These are phyloP conservation scores for Neurospora tetraspora DNA, from an alignment of 495 filamentous ascomycete species.

Conservation along the genomic window DNA sequence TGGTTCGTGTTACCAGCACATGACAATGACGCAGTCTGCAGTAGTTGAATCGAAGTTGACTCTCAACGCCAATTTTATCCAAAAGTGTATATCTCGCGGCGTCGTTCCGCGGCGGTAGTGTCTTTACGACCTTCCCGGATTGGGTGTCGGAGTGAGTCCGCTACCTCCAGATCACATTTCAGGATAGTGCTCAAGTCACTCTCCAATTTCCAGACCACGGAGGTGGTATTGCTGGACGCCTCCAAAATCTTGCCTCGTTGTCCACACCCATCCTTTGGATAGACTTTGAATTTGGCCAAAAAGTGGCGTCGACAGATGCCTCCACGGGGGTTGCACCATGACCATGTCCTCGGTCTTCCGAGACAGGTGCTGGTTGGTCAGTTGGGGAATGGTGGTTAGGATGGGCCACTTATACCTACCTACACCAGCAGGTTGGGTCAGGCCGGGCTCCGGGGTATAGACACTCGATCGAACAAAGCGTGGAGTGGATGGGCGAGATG, in stretches of 20 bases:
- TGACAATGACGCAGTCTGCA: neutral
- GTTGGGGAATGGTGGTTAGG: neutral
- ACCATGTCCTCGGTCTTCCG: too few species aligned
- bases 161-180: neutral
- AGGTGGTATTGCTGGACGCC: neutral
- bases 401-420: neutral
- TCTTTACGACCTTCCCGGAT: neutral
- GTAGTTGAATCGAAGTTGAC: neutral
- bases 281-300: neutral
- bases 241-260: neutral
- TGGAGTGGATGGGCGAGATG: neutral
- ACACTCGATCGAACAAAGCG: neutral
- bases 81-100: neutral
- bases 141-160: neutral
- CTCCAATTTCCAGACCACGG: neutral
- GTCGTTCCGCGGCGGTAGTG: neutral
- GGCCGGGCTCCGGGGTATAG: neutral
- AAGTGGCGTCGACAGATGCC: neutral
- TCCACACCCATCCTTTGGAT: neutral
- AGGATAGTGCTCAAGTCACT: neutral
- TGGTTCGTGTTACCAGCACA: neutral
- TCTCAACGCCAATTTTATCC: neutral
- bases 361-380: neutral
- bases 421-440: neutral
- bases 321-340: too few species aligned